These are phyloP conservation scores for Hirsutella minnesotensis DNA, from an alignment of 2,329 filamentous ascomycete genomes.

Conservation along the genomic window DNA sequence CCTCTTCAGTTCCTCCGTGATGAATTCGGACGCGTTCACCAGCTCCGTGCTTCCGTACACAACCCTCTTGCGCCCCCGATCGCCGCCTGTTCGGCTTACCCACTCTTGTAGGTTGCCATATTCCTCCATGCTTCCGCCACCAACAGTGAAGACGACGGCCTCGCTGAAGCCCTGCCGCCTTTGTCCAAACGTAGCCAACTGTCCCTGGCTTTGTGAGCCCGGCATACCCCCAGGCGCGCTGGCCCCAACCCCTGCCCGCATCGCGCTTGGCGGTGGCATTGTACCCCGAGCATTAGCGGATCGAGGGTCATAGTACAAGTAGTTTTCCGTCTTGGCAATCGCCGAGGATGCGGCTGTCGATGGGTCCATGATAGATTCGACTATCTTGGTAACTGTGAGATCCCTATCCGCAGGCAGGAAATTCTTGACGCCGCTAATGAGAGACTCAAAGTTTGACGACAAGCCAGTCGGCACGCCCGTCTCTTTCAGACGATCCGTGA, in stretches of 20 bases:
- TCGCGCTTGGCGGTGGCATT: slow-evolving; percentile 66
- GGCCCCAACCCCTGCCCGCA: slow-evolving; percentile 29
- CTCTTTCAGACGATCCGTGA: slow-evolving; percentile 90
- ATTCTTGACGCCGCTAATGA: slow-evolving; percentile 95
- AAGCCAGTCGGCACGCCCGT: slow-evolving; percentile 61
- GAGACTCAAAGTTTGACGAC: slow-evolving; percentile 76
- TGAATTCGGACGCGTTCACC: slow-evolving; percentile 57
- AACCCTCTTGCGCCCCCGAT: slow-evolving; percentile 62
- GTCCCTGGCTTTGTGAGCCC: slow-evolving; percentile 45
- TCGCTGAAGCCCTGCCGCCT: slow-evolving; percentile 80
- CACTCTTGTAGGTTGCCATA: slow-evolving; percentile 97
- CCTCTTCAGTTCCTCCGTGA: slow-evolving; percentile 49
- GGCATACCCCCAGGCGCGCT: slow-evolving; percentile 36
- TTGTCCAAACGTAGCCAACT: slow-evolving; percentile 80
- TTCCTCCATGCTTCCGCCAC: slow-evolving; percentile 96
- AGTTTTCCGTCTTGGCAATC: slow-evolving; percentile 91
- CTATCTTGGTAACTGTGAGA: slow-evolving; percentile 92
- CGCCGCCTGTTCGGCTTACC: slow-evolving; percentile 65
- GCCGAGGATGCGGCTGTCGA: slow-evolving; percentile 79
- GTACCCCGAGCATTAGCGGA: slow-evolving; percentile 87
- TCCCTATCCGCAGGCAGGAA: slow-evolving; percentile 95
- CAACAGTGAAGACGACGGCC: slow-evolving; percentile 87
- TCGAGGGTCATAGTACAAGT: slow-evolving; percentile 92
- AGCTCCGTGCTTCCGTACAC: slow-evolving; percentile 91
- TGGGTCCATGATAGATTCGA: slow-evolving; percentile 96